A percentile compares a stretch with the other conserved stretches of the same genome.
Conservation (phyloP, 306 rosid species). For the Trifolium dubium region DNA sequence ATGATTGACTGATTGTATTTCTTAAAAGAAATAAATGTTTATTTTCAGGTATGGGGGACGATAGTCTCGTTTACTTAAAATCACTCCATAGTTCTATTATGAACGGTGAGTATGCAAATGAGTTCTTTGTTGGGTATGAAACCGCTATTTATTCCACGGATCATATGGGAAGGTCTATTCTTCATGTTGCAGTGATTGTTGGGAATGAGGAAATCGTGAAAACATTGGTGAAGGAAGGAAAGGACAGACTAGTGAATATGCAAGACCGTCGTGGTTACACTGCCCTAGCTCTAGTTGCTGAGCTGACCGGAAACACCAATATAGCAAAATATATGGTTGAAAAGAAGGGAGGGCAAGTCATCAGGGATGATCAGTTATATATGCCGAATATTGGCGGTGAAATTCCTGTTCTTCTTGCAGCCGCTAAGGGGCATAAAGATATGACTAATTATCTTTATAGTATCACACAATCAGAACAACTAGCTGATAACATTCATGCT, state of each 20-base stretch:
- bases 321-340: constrained; percentile 12
- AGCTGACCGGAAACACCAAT: not conserved
- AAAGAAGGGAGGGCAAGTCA: not conserved
- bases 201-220: not conserved
- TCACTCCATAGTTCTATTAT: not conserved
- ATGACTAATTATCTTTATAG: not conserved
- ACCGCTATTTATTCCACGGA: not conserved
- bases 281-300: constrained; percentile 24
- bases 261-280: constrained; percentile 17
- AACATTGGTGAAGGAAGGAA: not conserved
- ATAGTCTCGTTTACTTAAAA: not conserved
- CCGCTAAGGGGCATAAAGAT: not conserved
- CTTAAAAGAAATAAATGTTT: no score
- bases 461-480: fast-evolving
- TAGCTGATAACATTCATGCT: fast-evolving
- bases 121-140: not conserved
- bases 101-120: not conserved
- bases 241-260: not conserved
- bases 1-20: no score
- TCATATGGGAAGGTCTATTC: not conserved
- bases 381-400: not conserved
- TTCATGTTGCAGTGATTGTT: constrained; percentile 30
- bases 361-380: not conserved
- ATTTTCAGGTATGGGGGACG: not conserved
- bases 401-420: constrained; percentile 33